Conservation (phyloP, 495 filamentous ascomycete species). For the Cudoniella acicularis region DNA sequence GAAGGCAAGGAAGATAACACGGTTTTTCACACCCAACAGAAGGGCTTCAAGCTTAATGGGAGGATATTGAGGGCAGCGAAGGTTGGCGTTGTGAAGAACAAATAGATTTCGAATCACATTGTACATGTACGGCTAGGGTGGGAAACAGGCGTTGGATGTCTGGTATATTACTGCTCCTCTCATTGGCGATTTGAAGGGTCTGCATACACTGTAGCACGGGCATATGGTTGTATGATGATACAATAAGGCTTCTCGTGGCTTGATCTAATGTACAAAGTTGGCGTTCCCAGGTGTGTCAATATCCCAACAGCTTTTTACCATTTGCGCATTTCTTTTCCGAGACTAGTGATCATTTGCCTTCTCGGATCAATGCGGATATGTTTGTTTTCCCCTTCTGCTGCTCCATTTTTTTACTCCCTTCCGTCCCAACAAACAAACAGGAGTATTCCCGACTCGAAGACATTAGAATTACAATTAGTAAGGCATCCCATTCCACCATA, state of each 20-base stretch:
- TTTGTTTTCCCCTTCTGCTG: too few species aligned
- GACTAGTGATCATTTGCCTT: too few species aligned
- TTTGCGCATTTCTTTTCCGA: too few species aligned
- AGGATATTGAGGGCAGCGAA: constrained; percentile 86
- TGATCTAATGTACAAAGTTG: neutral
- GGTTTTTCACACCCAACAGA: constrained; percentile 89
- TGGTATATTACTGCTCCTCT: constrained; percentile 23
- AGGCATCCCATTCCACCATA: too few species aligned
- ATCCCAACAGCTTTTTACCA: neutral
- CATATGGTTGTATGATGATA: neutral
- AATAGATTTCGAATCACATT: constrained; percentile 39
- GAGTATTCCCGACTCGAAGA: too few species aligned
- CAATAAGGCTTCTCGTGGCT: neutral
- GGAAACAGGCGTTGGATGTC: constrained; percentile 20
- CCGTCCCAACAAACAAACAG: too few species aligned
- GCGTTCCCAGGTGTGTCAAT: neutral
- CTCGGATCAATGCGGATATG: too few species aligned
- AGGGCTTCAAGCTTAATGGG: constrained; percentile 90
- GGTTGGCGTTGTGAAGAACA: constrained; percentile 81
- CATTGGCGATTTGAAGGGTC: constrained; percentile 10
- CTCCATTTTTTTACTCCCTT: too few species aligned
- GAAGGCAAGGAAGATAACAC: constrained; percentile 82
- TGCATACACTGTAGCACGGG: constrained; percentile 25
- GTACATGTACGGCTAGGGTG: constrained; percentile 29
- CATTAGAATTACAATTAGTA: too few species aligned